Base-by-base conservation (phyloP, 805 yeast genomes). In the Kregervanrija delftensis region DNA sequence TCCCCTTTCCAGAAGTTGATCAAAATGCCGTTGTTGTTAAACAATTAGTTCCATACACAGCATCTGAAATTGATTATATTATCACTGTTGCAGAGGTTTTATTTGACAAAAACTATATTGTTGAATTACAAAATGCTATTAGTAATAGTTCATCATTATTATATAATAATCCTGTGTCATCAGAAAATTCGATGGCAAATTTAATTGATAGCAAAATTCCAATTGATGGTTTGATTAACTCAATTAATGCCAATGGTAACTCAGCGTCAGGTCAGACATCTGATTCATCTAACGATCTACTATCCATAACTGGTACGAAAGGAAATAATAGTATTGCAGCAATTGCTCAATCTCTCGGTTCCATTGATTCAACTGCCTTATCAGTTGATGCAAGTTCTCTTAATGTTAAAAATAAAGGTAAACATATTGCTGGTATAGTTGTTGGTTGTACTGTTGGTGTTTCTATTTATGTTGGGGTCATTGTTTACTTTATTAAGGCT, bases 51-150 rank as follows among this genome's bases (percentile, higher is more conserved):
- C 98, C 98, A 34, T 85, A 80, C 59, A 72, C 81, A 13, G 74
- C 86, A 2, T 45, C 68, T 1, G 65, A 64, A 11, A 71, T 70
- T 41, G 69, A 69, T 40, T 91, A 87, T 63, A 75, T 88, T 48
- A 86, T 86, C 44, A 85, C 97, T 0, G 86, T 90, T 49, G 98
- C 97, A 6, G 84, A 84, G 60, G 83, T 87, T 44, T 88, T 85
- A 60, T 83, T 88, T 67, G 96, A 96, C 16, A 60, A 66, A 10
- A 60, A 63, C 11, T 64, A 73, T 30, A 73, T 86, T 13, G 54
- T 61, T 1, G 59, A 67, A 0, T 69, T 91, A 50, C 76, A 76
- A 47, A 63, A 63, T 13, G 62, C 71, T 34, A 62, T 91, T 37
- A 64, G 68, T 41, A 65, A 79, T 46, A 51, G 71, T 0, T 54